Conservation (phyloP, 129 eudicot genomes). For the Lactuca saligna region DNA sequence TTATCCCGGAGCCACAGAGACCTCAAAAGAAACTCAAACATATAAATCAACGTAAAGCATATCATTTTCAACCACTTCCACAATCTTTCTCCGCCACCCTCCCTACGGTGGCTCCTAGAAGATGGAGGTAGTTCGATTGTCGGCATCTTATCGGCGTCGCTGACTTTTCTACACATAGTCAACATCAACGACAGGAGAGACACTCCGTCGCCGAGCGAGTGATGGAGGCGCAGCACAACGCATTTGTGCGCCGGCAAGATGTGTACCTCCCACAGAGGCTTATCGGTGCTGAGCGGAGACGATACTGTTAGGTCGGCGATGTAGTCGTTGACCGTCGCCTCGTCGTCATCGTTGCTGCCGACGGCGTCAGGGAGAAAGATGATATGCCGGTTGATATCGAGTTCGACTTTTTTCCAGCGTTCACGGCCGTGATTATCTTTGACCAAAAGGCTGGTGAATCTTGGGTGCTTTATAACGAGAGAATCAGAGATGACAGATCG, state of each 20-base stretch:
- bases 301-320: slow-evolving; percentile 65
- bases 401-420: slow-evolving; percentile 44
- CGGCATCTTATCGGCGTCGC: slow-evolving; percentile 43
- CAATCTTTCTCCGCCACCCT: background rate
- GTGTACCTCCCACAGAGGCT: slow-evolving; percentile 90
- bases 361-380: slow-evolving; percentile 36
- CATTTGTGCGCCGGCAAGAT: slow-evolving; percentile 57
- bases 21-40: slow-evolving; percentile 53
- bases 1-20: slow-evolving; percentile 57
- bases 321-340: slow-evolving; percentile 57
- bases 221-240: slow-evolving; percentile 75
- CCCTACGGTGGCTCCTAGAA: background rate
- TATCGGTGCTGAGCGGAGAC: slow-evolving; percentile 54
- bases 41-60: slow-evolving; percentile 54
- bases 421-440: slow-evolving; percentile 38
- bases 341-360: slow-evolving; percentile 22
- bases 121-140: slow-evolving; percentile 4
- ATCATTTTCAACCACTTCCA: slow-evolving; percentile 40
- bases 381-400: slow-evolving; percentile 56
- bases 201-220: slow-evolving; percentile 87
- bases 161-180: slow-evolving; percentile 49
- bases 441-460: slow-evolving; percentile 61
- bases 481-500: slow-evolving; percentile 46
- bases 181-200: slow-evolving; percentile 73
- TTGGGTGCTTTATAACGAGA: slow-evolving; percentile 52